A percentile compares a stretch with the other conserved stretches of the same genome.
Conservation (phyloP, 139 green algal genomes). For the Coccomyxa sp. region DNA sequence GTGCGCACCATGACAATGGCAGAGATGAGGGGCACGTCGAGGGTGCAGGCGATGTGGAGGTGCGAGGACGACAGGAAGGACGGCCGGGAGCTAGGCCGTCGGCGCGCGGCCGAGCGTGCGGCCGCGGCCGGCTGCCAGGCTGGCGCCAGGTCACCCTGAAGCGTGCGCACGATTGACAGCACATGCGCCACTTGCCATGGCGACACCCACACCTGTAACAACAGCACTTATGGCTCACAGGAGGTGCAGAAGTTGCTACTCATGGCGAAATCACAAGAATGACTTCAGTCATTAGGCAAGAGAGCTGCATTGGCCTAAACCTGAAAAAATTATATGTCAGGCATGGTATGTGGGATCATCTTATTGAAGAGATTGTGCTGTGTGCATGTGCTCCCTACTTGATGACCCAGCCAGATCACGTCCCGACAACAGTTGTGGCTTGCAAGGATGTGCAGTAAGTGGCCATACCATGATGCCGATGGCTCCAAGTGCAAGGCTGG, state of each 20-base stretch:
- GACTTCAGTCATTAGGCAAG: not conserved
- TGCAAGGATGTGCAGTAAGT: not conserved
- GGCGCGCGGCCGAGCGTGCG: not conserved
- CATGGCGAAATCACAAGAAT: not conserved
- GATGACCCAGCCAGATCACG: too few relatives aligned
- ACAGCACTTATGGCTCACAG: not conserved
- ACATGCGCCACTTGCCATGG: slow-evolving; percentile 45
- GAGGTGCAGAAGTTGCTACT: too few relatives aligned
- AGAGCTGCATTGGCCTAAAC: not conserved
- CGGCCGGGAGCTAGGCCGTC: not conserved
- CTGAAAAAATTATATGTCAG: too few relatives aligned
- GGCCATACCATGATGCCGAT: slow-evolving; percentile 16
- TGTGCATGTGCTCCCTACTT: too few relatives aligned
- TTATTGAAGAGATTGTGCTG: too few relatives aligned
- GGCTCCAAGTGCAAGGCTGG: slow-evolving; percentile 2
- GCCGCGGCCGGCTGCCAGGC: not conserved
- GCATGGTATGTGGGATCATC: too few relatives aligned
- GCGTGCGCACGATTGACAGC: slow-evolving; percentile 27
- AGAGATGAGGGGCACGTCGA: slow-evolving; percentile 23
- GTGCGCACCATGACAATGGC: slow-evolving; percentile 13
- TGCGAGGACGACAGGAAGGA: slow-evolving; percentile 9
- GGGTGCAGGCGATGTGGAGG: slow-evolving; percentile 6
- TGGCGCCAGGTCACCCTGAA: not conserved
- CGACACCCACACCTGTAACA: slow-evolving; percentile 43
- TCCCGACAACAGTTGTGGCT: not conserved